Base-by-base conservation (phyloP, 2,329 filamentous ascomycete genomes). In the Fusarium euwallaceae region DNA sequence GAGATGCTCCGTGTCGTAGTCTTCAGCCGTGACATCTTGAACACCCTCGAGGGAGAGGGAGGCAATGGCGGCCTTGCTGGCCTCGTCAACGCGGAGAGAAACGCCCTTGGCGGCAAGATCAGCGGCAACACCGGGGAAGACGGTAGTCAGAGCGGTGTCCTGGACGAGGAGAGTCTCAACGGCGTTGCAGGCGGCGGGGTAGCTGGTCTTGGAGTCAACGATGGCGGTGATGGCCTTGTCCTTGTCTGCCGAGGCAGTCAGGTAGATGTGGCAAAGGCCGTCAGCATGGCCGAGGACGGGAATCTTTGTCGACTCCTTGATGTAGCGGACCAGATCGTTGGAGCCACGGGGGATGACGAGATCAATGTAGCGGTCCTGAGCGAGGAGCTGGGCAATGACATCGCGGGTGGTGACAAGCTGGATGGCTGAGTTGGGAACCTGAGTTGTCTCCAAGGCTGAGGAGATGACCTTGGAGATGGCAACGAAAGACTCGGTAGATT, bases 231-330 rank as follows among this genome's bases (percentile, higher is more conserved):
- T 88, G 14, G 95, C 94, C 84, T 94, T 92, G 51, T 88, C 85
- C 43, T 87, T 84, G 78, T 97, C 92, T 58, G 94, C 95, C 67
- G 95, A 94, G 12, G 88, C 87, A 78, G 97, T 93, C 61, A 99
- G 88, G 83, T 97, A 99, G 72, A 95, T 91, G 72, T 92, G 90
- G 85, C 97, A 99, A 67, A 98, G 89, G 39, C 97, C 97, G 82
- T 99, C 97, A 27, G 97, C 97, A 82, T 99, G 97, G 72, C 97
- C 97, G 27, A 99, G 91, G 1, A 99, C 97, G 2, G 97, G 97
- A 78, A 99, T 98, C 80, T 94, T 94, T 62, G 97, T 98, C 74
- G 93, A 93, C 53, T 92, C 89, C 84, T 98, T 98, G 84, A 98
- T 95, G 83, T 94, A 94, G 67, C 93, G 90, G 45, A 98, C 95